These are phyloP conservation scores for Suhomyces xylopsoci DNA, from an alignment of 805 yeast species.

Conservation along the genomic window DNA sequence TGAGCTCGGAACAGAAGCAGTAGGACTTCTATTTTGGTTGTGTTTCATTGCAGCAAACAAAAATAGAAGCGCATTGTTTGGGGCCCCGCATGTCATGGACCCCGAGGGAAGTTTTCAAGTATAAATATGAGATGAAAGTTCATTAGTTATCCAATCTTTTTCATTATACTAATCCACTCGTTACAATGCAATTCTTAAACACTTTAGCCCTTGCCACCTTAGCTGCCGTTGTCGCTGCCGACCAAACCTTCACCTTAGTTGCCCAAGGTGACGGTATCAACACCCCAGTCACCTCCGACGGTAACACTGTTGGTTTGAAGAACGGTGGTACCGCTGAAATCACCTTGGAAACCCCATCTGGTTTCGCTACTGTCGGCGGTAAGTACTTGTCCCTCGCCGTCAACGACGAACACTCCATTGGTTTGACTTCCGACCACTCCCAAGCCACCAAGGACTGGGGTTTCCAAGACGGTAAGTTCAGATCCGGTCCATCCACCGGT, in stretches of 20 bases:
- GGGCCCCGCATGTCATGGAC: not conserved
- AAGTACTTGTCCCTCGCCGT: slow-evolving; percentile 13
- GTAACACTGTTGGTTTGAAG: slow-evolving; percentile 2
- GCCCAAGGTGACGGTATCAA: slow-evolving; percentile 25
- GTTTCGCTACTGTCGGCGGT: slow-evolving; percentile 23
- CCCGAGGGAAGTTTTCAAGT: not conserved
- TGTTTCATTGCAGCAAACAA: not conserved
- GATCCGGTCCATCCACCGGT: slow-evolving; percentile 16
- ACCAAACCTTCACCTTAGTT: slow-evolving; percentile 26
- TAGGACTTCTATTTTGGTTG: not conserved
- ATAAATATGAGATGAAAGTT: not conserved
- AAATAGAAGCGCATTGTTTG: not conserved
- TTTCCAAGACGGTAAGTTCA: slow-evolving; percentile 22
- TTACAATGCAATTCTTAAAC: slow-evolving; percentile 11
- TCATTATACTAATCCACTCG: not conserved
- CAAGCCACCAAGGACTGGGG: slow-evolving; percentile 28
- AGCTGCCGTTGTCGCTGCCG: slow-evolving; percentile 27
- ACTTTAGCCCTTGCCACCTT: slow-evolving; percentile 19
- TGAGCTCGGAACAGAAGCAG: not conserved
- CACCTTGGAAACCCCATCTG: slow-evolving; percentile 29
- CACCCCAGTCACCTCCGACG: slow-evolving; percentile 15
- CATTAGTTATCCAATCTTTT: not conserved
- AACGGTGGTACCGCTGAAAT: slow-evolving; percentile 18
- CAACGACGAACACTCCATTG: slow-evolving; percentile 14
- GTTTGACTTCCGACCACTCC: slow-evolving; percentile 9